Conservation (phyloP, 2,329 filamentous ascomycete genomes). For the Penicillium sp. region DNA sequence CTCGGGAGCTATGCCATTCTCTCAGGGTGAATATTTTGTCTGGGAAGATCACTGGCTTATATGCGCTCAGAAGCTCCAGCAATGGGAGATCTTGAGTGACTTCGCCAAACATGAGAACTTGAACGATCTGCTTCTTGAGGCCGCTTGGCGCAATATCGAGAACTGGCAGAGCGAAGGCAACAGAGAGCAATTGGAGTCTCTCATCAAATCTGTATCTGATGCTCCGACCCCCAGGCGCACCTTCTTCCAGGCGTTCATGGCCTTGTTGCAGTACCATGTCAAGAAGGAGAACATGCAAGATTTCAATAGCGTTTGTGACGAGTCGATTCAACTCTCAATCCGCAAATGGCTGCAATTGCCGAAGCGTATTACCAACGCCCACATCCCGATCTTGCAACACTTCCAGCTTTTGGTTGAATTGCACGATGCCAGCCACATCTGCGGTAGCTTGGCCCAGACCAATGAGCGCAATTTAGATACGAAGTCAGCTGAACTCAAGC, state of each 20-base stretch:
- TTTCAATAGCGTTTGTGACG: slow-evolving; percentile 89
- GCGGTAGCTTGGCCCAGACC: slow-evolving; percentile 83
- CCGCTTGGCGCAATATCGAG: slow-evolving; percentile 93
- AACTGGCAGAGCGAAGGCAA: slow-evolving; percentile 89
- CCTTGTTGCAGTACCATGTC: slow-evolving; percentile 88
- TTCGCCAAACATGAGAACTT: slow-evolving; percentile 99
- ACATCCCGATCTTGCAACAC: slow-evolving; percentile 92
- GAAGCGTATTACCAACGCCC: slow-evolving; percentile 87
- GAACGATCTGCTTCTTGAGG: slow-evolving; percentile 92
- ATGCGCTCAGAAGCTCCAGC: slow-evolving; percentile 96
- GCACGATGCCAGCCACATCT: slow-evolving; percentile 97
- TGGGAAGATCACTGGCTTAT: slow-evolving; percentile 99
- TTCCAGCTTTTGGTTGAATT: slow-evolving; percentile 98
- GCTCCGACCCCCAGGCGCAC: slow-evolving; percentile 89
- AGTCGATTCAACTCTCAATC: slow-evolving; percentile 95
- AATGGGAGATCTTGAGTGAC: slow-evolving; percentile 97
- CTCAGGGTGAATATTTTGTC: slow-evolving; percentile 94
- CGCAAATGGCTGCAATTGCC: slow-evolving; percentile 99
- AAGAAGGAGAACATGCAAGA: slow-evolving; percentile 80
- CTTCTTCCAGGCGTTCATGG: slow-evolving; percentile 99
- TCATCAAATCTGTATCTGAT: slow-evolving; percentile 97
- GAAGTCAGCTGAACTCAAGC: slow-evolving; percentile 93
- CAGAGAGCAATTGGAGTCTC: slow-evolving; percentile 84
- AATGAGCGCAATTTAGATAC: slow-evolving; percentile 83
- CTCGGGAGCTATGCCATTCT: slow-evolving; percentile 94